Conservation (phyloP, 169 alveolate genomes). For the Theileria sp. region DNA sequence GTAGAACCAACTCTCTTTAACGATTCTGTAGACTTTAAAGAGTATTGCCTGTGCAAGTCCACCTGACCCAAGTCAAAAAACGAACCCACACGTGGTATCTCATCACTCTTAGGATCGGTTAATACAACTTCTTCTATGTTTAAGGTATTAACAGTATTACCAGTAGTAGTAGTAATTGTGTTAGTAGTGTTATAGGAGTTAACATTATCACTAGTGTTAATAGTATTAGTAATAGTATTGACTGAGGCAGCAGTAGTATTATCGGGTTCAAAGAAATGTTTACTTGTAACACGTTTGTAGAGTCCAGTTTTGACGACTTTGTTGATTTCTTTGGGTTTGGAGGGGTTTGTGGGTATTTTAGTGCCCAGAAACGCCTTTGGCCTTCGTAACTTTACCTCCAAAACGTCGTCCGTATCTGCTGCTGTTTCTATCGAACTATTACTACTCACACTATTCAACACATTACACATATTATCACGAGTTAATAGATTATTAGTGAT, state of each 20-base stretch:
- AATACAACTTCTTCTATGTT: background rate
- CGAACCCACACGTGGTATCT: background rate
- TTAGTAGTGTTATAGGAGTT: too few species aligned
- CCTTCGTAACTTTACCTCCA: too few species aligned
- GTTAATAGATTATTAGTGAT: too few species aligned
- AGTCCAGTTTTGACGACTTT: background rate
- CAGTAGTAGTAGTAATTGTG: too few species aligned
- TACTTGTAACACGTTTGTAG: background rate
- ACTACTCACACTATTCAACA: too few species aligned
- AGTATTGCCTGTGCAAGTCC: background rate
- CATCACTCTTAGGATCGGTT: background rate
- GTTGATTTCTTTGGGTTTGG: background rate
- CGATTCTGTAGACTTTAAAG: background rate
- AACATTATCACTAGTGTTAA: background rate
- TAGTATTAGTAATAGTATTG: background rate
- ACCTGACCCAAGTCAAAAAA: background rate
- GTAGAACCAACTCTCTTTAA: background rate
- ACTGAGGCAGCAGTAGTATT: background rate
- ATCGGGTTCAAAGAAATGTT: background rate
- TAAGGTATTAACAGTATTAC: background rate
- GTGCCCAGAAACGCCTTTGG: too few species aligned
- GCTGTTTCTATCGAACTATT: too few species aligned
- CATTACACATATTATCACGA: too few species aligned
- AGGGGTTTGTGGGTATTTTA: too few species aligned
- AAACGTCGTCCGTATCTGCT: too few species aligned